A percentile compares a stretch with the other conserved stretches of the same genome.
Evolutionary conservation across 306 rosid species (phyloP).

Genomic region (Lablab purpureus): DNA sequence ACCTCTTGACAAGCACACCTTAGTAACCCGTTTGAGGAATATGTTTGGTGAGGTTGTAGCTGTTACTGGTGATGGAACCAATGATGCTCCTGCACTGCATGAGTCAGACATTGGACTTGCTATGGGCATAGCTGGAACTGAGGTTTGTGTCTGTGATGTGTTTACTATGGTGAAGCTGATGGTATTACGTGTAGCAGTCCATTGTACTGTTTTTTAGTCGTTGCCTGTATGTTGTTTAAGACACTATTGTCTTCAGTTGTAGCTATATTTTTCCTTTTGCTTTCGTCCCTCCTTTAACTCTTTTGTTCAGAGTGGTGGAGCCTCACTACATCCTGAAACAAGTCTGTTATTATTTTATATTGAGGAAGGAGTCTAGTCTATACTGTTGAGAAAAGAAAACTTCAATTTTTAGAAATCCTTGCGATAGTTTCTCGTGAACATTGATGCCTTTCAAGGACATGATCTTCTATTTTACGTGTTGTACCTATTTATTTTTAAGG

Average conservation of each 20-base stretch:
- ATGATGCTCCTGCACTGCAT: conserved; percentile 95
- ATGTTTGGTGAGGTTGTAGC: conserved; percentile 88
- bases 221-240: conserved; percentile 27
- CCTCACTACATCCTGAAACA: background rate
- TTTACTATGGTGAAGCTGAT: conserved; percentile 31
- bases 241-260: conserved; percentile 1
- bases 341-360: background rate
- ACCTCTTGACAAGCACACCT: conserved; percentile 80
- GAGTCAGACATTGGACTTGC: conserved; percentile 97
- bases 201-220: background rate
- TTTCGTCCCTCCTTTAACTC: background rate
- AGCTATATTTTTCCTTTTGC: background rate
- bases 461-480: conserved; percentile 3
- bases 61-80: conserved; percentile 97
- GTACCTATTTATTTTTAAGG: no score
- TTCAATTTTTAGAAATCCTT: background rate
- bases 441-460: conserved; percentile 29
- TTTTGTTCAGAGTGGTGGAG: background rate
- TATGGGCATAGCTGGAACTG: conserved; percentile 98
- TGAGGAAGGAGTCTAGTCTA: background rate
- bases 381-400: conserved; percentile 5
- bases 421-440: background rate
- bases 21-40: conserved; percentile 70
- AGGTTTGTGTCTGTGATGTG: conserved; percentile 58
- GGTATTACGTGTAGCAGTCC: conserved; percentile 19